Evolutionary conservation across 257 asterid genomes (phyloP).

Genomic region (Forsythia suspensa): DNA sequence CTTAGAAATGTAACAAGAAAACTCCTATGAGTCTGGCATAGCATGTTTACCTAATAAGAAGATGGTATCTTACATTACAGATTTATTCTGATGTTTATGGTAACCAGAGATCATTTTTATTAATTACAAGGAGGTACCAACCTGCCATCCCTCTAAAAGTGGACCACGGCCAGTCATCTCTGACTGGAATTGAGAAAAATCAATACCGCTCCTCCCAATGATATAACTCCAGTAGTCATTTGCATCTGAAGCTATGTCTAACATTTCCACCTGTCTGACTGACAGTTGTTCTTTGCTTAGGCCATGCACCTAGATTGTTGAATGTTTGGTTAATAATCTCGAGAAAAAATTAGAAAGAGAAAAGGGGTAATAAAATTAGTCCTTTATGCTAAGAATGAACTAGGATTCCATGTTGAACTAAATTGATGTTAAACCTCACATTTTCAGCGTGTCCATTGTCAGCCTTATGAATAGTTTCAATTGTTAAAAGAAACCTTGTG

Average conservation of each 20-base stretch:
- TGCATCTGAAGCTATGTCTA: slow-evolving; percentile 64
- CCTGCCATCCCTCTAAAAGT: slow-evolving; percentile 86
- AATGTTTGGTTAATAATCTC: neutral
- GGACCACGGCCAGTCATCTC: slow-evolving; percentile 83
- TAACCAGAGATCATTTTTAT: neutral
- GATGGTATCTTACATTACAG: neutral
- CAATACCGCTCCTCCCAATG: slow-evolving; percentile 55
- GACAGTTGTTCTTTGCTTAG: slow-evolving; percentile 66
- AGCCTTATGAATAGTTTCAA: slow-evolving; percentile 72
- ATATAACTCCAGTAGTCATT: slow-evolving; percentile 89
- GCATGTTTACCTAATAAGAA: neutral
- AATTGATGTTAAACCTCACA: slow-evolving; percentile 40
- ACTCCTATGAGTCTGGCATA: neutral
- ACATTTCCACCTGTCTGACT: slow-evolving; percentile 62
- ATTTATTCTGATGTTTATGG: neutral
- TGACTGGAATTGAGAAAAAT: slow-evolving; percentile 69
- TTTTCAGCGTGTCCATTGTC: slow-evolving; percentile 77
- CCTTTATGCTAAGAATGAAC: neutral
- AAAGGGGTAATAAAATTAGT: neutral
- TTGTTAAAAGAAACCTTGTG: slow-evolving; percentile 65
- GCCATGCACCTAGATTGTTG: slow-evolving; percentile 61
- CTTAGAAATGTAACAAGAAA: neutral
- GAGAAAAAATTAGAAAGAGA: neutral
- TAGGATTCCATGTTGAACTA: neutral
- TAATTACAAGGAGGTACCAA: slow-evolving; percentile 28